phyloP scores from a whole-genome alignment of 805 yeast species.

The Pichia gijzeniarum region DNA sequence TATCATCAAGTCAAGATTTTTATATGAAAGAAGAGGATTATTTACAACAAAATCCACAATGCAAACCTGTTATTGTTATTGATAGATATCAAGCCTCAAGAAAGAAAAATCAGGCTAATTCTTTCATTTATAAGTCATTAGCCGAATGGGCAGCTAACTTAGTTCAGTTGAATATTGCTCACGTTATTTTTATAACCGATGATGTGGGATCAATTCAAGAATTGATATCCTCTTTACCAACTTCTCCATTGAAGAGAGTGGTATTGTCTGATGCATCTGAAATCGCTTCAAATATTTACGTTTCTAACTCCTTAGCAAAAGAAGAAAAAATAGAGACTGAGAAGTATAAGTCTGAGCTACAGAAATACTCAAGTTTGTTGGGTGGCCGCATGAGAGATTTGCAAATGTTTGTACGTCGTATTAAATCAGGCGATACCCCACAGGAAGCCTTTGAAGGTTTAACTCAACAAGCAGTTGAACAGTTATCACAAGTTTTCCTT shows the following conservation, averaged over 20 bases:
- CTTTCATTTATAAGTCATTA: constrained; percentile 62
- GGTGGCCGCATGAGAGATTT: constrained; percentile 96
- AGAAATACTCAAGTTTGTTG: constrained; percentile 57
- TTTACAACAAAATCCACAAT: constrained; percentile 77
- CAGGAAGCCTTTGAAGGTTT: constrained; percentile 69
- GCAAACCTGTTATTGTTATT: constrained; percentile 78
- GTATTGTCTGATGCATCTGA: constrained; percentile 76
- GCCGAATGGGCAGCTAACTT: constrained; percentile 87
- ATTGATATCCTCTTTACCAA: constrained; percentile 70
- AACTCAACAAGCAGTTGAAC: constrained; percentile 80
- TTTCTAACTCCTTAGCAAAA: constrained; percentile 44
- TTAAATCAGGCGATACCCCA: constrained; percentile 83
- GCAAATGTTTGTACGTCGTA: constrained; percentile 82
- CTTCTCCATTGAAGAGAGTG: constrained; percentile 74
- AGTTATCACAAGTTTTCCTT: constrained; percentile 73
- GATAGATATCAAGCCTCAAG: constrained; percentile 58
- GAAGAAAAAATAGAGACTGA: constrained; percentile 19
- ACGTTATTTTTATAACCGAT: constrained; percentile 81
- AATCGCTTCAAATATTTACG: constrained; percentile 63
- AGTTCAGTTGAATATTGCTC: constrained; percentile 74
- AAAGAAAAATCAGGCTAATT: constrained; percentile 49
- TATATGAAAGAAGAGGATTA: constrained; percentile 65
- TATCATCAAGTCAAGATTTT: constrained; percentile 21
- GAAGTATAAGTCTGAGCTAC: constrained; percentile 34
- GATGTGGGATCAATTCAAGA: constrained; percentile 72